These are phyloP conservation scores for Sphenostylis stenocarpa DNA, from an alignment of 306 rosid species.

Conservation along the genomic window DNA sequence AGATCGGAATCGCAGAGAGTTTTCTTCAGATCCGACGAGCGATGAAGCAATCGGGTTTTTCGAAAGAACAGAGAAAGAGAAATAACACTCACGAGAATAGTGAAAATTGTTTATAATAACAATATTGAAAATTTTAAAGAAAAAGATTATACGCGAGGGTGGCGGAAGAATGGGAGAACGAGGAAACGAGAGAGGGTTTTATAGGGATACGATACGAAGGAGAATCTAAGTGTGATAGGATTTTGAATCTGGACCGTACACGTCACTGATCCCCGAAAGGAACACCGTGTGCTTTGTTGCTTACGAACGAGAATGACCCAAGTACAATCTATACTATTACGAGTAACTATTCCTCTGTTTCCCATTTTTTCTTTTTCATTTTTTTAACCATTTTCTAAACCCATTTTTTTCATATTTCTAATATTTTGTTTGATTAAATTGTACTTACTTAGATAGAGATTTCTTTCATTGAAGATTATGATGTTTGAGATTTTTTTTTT, in stretches of 20 bases:
- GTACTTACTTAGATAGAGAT: background rate
- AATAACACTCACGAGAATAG: background rate
- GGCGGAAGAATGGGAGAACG: background rate
- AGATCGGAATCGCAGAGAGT: slow-evolving; percentile 1
- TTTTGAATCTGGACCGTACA: slow-evolving; percentile 70
- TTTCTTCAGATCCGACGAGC: slow-evolving; percentile 27
- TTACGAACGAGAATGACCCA: slow-evolving; percentile 30
- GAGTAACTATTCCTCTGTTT: background rate
- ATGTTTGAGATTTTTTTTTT: no score
- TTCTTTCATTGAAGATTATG: no score
- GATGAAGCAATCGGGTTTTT: background rate
- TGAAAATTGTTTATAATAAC: background rate
- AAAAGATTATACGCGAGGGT: background rate
- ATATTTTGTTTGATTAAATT: background rate
- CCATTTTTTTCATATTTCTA: background rate
- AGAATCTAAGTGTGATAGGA: slow-evolving; percentile 16
- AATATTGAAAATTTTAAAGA: background rate
- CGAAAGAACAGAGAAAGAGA: background rate
- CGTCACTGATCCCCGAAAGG: slow-evolving; percentile 59
- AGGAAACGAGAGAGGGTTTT: background rate
- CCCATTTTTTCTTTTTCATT: background rate
- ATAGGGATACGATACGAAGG: slow-evolving; percentile 26
- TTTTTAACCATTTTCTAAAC: background rate
- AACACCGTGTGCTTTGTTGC: slow-evolving; percentile 20
- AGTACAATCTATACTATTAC: background rate